Evolutionary conservation across 73 alveolate species (phyloP).

Genomic region (Tetrahymena malaccensis): DNA sequence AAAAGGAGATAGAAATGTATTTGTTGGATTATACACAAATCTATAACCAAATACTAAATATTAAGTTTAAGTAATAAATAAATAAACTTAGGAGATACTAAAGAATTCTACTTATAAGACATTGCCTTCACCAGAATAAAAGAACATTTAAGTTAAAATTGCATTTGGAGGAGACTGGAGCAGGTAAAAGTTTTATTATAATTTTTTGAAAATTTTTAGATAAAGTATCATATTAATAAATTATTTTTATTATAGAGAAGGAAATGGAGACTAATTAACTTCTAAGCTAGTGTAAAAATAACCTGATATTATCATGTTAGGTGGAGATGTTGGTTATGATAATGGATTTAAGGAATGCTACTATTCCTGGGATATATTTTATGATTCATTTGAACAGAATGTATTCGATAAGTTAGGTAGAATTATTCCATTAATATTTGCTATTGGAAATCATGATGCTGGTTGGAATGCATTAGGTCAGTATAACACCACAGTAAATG

Average conservation of each 20-base stretch:
- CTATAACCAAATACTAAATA: constrained; percentile 3
- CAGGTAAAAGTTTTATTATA: neutral
- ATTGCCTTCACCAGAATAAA: neutral
- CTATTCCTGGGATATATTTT: constrained; percentile 34
- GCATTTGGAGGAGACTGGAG: constrained; percentile 45
- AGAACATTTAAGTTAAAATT: neutral
- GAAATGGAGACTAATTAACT: constrained; percentile 41
- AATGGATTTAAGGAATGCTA: constrained; percentile 49
- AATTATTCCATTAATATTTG: constrained; percentile 22
- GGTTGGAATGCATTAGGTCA: constrained; percentile 31
- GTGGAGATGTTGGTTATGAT: constrained; percentile 67
- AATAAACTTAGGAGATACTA: neutral
- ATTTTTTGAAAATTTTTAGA: too few relatives aligned
- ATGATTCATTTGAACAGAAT: neutral
- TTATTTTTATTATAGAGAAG: constrained; percentile 3
- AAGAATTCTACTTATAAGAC: neutral
- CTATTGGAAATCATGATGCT: constrained; percentile 43
- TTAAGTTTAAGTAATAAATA: neutral
- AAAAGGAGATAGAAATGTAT: constrained; percentile 27
- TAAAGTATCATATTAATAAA: neutral
- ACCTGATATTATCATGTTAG: constrained; percentile 51
- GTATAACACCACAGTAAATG: constrained; percentile 23
- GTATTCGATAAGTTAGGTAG: neutral
- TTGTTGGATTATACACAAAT: neutral
- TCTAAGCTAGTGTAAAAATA: constrained; percentile 10